phyloP scores from a whole-genome alignment of 768 basidiomycete species.

The Clitopilus hobsonii region DNA sequence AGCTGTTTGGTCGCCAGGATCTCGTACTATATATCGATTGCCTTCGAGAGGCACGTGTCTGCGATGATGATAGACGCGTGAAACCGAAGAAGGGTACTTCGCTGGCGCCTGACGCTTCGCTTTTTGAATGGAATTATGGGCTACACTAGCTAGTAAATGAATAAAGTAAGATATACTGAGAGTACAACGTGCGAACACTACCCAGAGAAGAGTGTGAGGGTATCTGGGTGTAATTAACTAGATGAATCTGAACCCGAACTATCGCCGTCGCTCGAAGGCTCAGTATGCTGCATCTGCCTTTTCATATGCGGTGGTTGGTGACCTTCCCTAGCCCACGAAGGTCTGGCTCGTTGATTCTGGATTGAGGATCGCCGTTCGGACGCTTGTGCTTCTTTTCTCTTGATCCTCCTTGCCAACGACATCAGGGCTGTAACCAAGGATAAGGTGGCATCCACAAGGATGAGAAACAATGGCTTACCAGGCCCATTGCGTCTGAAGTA shows the following conservation, averaged over 20 bases:
- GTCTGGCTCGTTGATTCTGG: conserved; percentile 24
- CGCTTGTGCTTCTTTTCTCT: conserved; percentile 18
- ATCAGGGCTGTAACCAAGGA: conserved; percentile 23
- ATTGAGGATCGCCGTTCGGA: conserved; percentile 13
- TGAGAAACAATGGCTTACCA: conserved; percentile 30
- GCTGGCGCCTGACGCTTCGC: neutral
- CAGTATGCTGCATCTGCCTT: conserved; percentile 31
- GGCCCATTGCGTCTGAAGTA: conserved; percentile 49
- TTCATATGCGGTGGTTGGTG: conserved; percentile 18
- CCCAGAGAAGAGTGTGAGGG: neutral
- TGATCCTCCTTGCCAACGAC: conserved; percentile 34
- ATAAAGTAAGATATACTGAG: neutral
- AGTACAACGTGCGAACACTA: neutral
- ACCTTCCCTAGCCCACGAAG: conserved; percentile 22
- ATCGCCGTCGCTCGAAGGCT: conserved; percentile 15
- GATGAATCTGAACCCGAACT: conserved; percentile 6
- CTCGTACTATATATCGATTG: conserved; percentile 12
- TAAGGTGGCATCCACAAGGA: conserved; percentile 7
- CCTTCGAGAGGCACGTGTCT: conserved; percentile 12
- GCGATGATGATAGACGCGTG: too few relatives aligned
- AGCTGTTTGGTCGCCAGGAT: conserved; percentile 6
- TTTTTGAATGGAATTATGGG: neutral
- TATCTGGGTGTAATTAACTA: neutral
- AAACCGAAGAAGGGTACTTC: too few relatives aligned
- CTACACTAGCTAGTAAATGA: neutral